Conservation (phyloP, 2,329 filamentous ascomycete genomes). For the Acarospora socialis region DNA sequence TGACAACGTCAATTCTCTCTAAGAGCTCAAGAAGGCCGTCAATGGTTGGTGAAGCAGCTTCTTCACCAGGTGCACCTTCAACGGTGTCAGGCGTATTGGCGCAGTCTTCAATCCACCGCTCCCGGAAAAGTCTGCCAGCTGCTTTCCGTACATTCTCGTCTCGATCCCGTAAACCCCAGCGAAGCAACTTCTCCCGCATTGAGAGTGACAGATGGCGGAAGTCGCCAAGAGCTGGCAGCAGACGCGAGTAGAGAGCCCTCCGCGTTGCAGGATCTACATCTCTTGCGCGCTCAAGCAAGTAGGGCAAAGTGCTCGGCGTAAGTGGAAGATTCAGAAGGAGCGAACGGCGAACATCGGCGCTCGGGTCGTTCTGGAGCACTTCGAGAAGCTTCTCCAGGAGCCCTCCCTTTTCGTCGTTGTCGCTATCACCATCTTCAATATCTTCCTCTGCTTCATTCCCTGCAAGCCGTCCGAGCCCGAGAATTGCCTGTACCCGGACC, state of each 20-base stretch:
- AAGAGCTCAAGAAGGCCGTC: constrained; percentile 81
- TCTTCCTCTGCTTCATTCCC: constrained; percentile 58
- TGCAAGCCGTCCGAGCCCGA: constrained; percentile 75
- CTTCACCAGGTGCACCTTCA: constrained; percentile 36
- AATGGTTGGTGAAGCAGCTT: constrained; percentile 51
- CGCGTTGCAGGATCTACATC: constrained; percentile 77
- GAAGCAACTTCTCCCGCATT: constrained; percentile 86
- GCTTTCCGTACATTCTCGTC: constrained; percentile 91
- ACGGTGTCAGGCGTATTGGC: constrained; percentile 51
- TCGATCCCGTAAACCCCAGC: constrained; percentile 87
- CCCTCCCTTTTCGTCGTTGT: constrained; percentile 48
- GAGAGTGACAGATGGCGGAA: constrained; percentile 86
- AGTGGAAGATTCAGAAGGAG: constrained; percentile 85
- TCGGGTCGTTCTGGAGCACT: constrained; percentile 84
- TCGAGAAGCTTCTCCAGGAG: constrained; percentile 73
- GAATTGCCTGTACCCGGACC: constrained; percentile 80
- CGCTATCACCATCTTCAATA: constrained; percentile 52
- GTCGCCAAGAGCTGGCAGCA: constrained; percentile 80
- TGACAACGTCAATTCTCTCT: constrained; percentile 85
- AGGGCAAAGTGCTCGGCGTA: constrained; percentile 66
- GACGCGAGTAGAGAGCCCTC: constrained; percentile 69
- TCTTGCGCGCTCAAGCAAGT: constrained; percentile 76
- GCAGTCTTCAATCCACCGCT: constrained; percentile 97
- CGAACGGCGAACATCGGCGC: constrained; percentile 79
- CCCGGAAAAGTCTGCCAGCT: constrained; percentile 74